Evolutionary conservation across 2,329 filamentous ascomycete genomes (phyloP), one percentile per base, ranked within the genome.

Genomic region (Atkinsonella hypoxylon): DNA sequence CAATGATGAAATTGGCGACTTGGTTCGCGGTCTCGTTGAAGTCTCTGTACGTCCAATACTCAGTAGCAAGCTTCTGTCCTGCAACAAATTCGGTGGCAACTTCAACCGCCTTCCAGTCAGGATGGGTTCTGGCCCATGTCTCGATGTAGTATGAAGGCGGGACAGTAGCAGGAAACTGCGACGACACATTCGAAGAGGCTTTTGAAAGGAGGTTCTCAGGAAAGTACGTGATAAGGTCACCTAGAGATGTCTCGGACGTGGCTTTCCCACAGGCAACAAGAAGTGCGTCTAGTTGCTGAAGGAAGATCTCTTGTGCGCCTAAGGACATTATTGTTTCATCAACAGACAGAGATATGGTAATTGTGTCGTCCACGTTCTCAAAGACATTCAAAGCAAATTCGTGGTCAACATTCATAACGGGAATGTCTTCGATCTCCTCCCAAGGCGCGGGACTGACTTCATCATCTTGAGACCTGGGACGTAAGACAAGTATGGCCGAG

Each of bases 61-160:
- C 40, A 6, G 60, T 61, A 30, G 70, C 60, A 2, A 61, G 54
- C 15, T 48, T 26, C 2, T 66, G 65, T 4, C 64, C 20, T 3
- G 11, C 40, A 44, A 9, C 31, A 13, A n/a, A 59, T 44, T 46
- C 58, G 18, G 40, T 26, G 40, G 40, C 40, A 22, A 42, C 83
- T 58, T 85, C 79, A 11, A 83, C 70, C 1, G 81, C 81, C 32
- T 70, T 60, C 50, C 70, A 75, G 5, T 75, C 61, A 1, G 81
- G 78, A 47, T 69, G 58, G 4, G 67, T 56, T 7, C 13, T 20
- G 12, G 40, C 40, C 40, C 40, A 42, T 13, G 40, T 42, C 40
- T 42, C 40, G 8, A 42, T 42, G 40, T 42, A 42, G 9, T 42
- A 20, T 42, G n/a, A 15, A 6, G 40, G 40, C 12, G 40, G 18